Conservation (phyloP, 2,329 filamentous ascomycete species). For the Exophiala mesophila region DNA sequence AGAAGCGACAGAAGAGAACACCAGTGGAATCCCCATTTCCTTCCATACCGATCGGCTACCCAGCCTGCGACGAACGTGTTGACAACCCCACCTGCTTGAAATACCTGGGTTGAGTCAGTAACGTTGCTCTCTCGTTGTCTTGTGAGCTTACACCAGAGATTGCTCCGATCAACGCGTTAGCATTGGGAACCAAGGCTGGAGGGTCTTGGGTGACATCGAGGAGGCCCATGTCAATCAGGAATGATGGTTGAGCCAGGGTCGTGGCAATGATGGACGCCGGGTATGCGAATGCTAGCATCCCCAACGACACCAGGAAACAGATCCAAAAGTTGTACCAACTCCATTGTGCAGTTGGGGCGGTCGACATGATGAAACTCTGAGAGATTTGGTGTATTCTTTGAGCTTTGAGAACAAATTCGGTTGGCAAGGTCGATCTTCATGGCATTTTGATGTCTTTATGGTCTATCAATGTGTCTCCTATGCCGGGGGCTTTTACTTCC, state of each 20-base stretch:
- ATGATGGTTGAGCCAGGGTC: conserved; percentile 36
- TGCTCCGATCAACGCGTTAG: conserved; percentile 13
- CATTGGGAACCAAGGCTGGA: not conserved
- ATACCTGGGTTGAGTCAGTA: conserved; percentile 5
- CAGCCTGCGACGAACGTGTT: conserved; percentile 16
- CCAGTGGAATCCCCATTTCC: conserved; percentile 46
- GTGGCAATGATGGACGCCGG: conserved; percentile 17
- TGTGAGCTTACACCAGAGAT: conserved; percentile 11
- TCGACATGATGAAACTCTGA: conserved; percentile 14
- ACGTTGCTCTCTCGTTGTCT: too few relatives aligned
- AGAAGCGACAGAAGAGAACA: conserved; percentile 14
- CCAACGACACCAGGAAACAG: conserved; percentile 16
- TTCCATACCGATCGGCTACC: conserved; percentile 47
- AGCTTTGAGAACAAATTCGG: too few relatives aligned
- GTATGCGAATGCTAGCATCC: conserved; percentile 18
- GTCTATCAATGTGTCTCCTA: too few relatives aligned
- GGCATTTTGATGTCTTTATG: too few relatives aligned
- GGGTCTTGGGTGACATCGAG: conserved; percentile 4
- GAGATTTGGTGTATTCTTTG: too few relatives aligned
- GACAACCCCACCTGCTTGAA: conserved; percentile 15
- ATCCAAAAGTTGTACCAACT: conserved; percentile 18
- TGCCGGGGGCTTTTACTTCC: too few relatives aligned
- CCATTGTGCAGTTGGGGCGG: conserved; percentile 8
- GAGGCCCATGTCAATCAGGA: conserved; percentile 32
- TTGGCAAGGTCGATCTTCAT: too few relatives aligned